These are phyloP conservation scores for Ilex asprella DNA, from an alignment of 257 asterid genomes.

Conservation along the genomic window DNA sequence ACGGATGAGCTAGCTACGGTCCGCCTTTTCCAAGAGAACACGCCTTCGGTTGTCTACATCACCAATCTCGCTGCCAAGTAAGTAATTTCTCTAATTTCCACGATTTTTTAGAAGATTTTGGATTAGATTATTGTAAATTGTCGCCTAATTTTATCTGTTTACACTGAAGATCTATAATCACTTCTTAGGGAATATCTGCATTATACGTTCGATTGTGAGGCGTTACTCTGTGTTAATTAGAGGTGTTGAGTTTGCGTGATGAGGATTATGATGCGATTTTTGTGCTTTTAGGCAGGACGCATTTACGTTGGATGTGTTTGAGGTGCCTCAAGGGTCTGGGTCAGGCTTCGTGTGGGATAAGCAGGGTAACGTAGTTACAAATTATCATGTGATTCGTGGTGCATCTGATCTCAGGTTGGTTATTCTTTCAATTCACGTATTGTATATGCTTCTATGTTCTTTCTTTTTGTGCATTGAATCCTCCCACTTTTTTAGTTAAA, in stretches of 20 bases:
- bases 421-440: neutral
- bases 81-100: neutral
- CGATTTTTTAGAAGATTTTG: too few species aligned
- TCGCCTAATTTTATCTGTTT: too few species aligned
- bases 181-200: too few species aligned
- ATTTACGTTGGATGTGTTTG: conserved; percentile 83
- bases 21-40: conserved; percentile 82
- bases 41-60: conserved; percentile 92
- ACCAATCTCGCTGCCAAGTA: conserved; percentile 90
- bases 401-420: conserved; percentile 91
- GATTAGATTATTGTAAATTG: too few species aligned
- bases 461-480: neutral
- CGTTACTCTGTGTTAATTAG: too few species aligned
- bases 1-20: conserved; percentile 94
- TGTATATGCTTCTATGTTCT: neutral
- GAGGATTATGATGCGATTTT: neutral
- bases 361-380: conserved; percentile 79
- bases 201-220: too few species aligned
- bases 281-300: conserved; percentile 71
- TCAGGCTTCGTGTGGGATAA: conserved; percentile 94
- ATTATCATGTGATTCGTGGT: conserved; percentile 96
- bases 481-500: neutral
- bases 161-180: too few species aligned
- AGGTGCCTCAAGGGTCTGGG: conserved; percentile 98
- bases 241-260: too few species aligned